phyloP scores from a whole-genome alignment of 768 basidiomycete genomes.

The Collybia sordida region DNA sequence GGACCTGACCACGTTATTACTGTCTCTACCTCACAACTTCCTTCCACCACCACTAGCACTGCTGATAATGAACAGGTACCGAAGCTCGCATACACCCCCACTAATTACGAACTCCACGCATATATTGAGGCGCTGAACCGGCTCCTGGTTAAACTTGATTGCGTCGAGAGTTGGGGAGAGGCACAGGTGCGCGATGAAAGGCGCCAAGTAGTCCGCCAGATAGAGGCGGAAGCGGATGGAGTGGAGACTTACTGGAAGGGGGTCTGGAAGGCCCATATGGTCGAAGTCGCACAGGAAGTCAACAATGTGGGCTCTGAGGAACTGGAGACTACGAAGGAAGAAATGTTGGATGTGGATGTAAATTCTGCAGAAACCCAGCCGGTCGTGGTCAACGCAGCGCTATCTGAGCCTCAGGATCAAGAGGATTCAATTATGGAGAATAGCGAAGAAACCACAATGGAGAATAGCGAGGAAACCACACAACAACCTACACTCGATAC shows the following conservation, averaged over 20 bases:
- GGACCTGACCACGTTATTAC: slow-evolving; percentile 26
- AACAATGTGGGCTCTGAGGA: too few relatives aligned
- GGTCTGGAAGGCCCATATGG: slow-evolving; percentile 28
- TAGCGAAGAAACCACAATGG: too few relatives aligned
- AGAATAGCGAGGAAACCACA: too few relatives aligned
- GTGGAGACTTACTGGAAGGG: slow-evolving; percentile 48
- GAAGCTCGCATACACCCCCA: slow-evolving; percentile 59
- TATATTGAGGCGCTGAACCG: slow-evolving; percentile 62
- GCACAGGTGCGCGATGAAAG: slow-evolving; percentile 49
- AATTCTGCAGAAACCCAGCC: too few relatives aligned
- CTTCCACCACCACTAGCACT: slow-evolving; percentile 17
- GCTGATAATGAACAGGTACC: slow-evolving; percentile 14
- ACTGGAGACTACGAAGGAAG: too few relatives aligned
- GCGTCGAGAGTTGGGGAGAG: slow-evolving; percentile 64
- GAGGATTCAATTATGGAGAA: too few relatives aligned
- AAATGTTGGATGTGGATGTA: too few relatives aligned
- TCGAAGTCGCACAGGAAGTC: too few relatives aligned
- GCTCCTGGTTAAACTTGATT: slow-evolving; percentile 66
- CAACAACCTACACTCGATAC: too few relatives aligned
- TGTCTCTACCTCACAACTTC: slow-evolving; percentile 18
- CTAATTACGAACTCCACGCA: slow-evolving; percentile 59
- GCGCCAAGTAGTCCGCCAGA: slow-evolving; percentile 49
- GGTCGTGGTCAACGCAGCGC: too few relatives aligned
- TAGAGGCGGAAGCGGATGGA: slow-evolving; percentile 60
- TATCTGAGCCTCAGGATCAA: too few relatives aligned